Conservation (phyloP, 2,329 filamentous ascomycete species). For the Endoconidiophora polonica region DNA sequence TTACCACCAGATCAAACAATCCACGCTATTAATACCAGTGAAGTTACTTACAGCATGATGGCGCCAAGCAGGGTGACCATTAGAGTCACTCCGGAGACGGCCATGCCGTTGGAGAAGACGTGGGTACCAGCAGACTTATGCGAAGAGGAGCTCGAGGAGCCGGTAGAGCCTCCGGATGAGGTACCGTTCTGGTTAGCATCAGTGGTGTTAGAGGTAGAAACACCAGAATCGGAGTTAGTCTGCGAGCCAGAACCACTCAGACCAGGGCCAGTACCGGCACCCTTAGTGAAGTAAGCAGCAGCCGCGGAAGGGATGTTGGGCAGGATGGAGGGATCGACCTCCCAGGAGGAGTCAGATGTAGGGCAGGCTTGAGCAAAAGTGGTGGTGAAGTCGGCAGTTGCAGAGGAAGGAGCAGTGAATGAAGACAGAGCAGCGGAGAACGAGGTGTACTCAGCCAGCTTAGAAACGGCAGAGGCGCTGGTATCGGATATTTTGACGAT, state of each 20-base stretch:
- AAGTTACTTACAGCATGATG: slow-evolving; percentile 22
- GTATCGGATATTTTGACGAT: slow-evolving; percentile 48
- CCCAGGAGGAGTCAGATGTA: slow-evolving; percentile 30
- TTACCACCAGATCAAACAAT: not conserved
- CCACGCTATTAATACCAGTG: not conserved
- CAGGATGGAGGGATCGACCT: slow-evolving; percentile 31
- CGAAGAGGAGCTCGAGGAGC: slow-evolving; percentile 14
- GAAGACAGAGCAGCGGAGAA: slow-evolving; percentile 32
- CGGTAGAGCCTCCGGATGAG: not conserved
- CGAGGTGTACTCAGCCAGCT: slow-evolving; percentile 43
- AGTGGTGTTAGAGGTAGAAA: slow-evolving; percentile 27
- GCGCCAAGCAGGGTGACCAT: slow-evolving; percentile 25
- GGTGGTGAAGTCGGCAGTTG: slow-evolving; percentile 32
- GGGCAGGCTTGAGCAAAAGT: slow-evolving; percentile 34
- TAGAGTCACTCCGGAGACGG: slow-evolving; percentile 21
- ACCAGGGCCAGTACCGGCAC: slow-evolving; percentile 37
- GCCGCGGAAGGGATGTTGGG: slow-evolving; percentile 36
- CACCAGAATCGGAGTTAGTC: slow-evolving; percentile 29
- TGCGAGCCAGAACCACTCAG: slow-evolving; percentile 37
- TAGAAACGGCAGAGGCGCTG: slow-evolving; percentile 32
- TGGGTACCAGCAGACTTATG: slow-evolving; percentile 20
- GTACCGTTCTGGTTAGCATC: slow-evolving; percentile 16
- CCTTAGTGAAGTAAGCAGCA: slow-evolving; percentile 34
- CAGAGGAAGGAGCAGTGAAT: slow-evolving; percentile 33
- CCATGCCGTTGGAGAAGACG: slow-evolving; percentile 17